Conservation (phyloP, 2,329 filamentous ascomycete species). For the Epicoccum nigrum region DNA sequence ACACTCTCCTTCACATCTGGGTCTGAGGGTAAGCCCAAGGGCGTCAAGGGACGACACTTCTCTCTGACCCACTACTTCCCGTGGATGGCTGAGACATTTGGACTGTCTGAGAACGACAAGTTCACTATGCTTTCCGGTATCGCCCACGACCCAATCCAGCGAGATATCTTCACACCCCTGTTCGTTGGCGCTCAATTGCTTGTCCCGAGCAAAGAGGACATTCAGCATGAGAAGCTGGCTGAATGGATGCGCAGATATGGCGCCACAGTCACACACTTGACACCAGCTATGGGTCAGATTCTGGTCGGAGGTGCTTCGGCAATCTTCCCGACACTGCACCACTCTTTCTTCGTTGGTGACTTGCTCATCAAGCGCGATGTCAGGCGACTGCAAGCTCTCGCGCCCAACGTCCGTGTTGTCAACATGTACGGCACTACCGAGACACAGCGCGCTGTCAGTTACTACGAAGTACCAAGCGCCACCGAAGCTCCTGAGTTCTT, state of each 20-base stretch:
- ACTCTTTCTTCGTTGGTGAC: constrained; percentile 91
- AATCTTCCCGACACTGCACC: constrained; percentile 75
- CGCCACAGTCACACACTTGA: constrained; percentile 84
- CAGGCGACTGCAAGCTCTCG: constrained; percentile 74
- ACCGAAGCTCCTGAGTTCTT: constrained; percentile 68
- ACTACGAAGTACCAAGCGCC: constrained; percentile 75
- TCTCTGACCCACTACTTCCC: constrained; percentile 84
- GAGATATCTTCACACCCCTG: constrained; percentile 87
- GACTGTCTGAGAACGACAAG: constrained; percentile 70
- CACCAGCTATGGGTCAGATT: constrained; percentile 96
- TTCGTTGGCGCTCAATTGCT: constrained; percentile 83
- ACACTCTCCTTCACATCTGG: constrained; percentile 71
- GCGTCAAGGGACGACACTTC: constrained; percentile 86
- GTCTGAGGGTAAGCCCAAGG: constrained; percentile 80
- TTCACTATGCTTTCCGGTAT: constrained; percentile 89
- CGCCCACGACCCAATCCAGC: constrained; percentile 69
- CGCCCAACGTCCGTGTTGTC: constrained; percentile 74
- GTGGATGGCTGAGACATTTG: constrained; percentile 90
- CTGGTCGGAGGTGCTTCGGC: constrained; percentile 82
- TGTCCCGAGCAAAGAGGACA: constrained; percentile 80
- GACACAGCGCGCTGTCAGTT: constrained; percentile 80
- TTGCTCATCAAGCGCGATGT: constrained; percentile 86
- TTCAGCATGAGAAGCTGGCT: constrained; percentile 81
- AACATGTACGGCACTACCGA: constrained; percentile 93
- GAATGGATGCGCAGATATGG: constrained; percentile 84